Evolutionary conservation across 768 basidiomycete species (phyloP).

Genomic region (Rickenella mellea): DNA sequence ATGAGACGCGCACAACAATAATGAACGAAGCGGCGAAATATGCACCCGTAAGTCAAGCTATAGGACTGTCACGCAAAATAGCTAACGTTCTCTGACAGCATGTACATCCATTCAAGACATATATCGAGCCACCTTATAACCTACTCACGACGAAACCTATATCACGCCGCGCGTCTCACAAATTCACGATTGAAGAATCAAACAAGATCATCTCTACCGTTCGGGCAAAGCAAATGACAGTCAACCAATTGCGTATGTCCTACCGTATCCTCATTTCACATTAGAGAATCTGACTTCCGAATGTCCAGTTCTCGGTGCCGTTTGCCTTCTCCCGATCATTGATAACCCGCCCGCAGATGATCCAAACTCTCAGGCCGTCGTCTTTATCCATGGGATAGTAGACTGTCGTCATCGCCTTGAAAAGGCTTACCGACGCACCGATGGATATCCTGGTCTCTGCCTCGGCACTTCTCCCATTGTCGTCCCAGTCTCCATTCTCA

Average conservation of each 20-base stretch:
- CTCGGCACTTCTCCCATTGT: conserved; percentile 9
- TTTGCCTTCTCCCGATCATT: conserved; percentile 8
- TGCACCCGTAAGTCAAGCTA: too few relatives aligned
- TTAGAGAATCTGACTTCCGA: too few relatives aligned
- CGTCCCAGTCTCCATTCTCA: conserved; percentile 13
- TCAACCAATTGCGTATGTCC: too few relatives aligned
- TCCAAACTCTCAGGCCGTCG: background rate
- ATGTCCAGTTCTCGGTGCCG: conserved; percentile 18
- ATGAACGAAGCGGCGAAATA: too few relatives aligned
- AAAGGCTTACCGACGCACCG: conserved; percentile 10
- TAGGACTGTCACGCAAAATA: too few relatives aligned
- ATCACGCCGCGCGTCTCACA: conserved; percentile 8
- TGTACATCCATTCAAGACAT: too few relatives aligned
- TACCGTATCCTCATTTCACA: too few relatives aligned
- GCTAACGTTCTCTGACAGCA: too few relatives aligned
- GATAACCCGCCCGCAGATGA: conserved; percentile 12
- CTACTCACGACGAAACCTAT: too few relatives aligned
- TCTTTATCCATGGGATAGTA: conserved; percentile 12
- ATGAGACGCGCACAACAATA: conserved; percentile 8
- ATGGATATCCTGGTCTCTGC: conserved; percentile 14
- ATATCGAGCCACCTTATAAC: too few relatives aligned
- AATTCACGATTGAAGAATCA: conserved; percentile 8
- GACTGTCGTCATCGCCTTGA: conserved; percentile 12
- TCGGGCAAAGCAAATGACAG: background rate
- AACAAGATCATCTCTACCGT: conserved; percentile 4